Percentiles rank a stretch among this genome's conserved stretches.
phyloP scores from a whole-genome alignment of 2,329 filamentous ascomycete genomes.

The Aspergillus pseudonomiae region DNA sequence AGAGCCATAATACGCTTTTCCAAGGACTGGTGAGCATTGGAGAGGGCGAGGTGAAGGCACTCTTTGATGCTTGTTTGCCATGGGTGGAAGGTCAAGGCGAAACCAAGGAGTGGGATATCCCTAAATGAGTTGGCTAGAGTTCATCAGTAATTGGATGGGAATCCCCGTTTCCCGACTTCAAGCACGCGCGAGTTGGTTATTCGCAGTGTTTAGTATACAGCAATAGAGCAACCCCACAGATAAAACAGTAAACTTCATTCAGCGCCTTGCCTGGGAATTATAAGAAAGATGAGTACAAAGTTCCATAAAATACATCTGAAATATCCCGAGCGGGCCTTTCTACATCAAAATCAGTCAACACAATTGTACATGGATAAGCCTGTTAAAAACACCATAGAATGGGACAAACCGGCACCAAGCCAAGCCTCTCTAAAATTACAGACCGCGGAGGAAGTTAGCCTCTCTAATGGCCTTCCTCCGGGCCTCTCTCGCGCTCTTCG shows the following conservation, averaged over 20 bases:
- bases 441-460: slow-evolving; percentile 51
- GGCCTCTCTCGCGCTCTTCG: slow-evolving; percentile 47
- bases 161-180: background rate
- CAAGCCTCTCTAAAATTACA: slow-evolving; percentile 34
- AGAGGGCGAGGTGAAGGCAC: slow-evolving; percentile 30
- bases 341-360: slow-evolving; percentile 12
- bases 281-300: slow-evolving; percentile 30
- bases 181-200: slow-evolving; percentile 2
- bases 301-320: slow-evolving; percentile 38
- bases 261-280: slow-evolving; percentile 19
- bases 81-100: slow-evolving; percentile 39
- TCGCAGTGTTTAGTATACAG: slow-evolving; percentile 4
- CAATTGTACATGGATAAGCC: slow-evolving; percentile 19
- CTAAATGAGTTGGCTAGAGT: background rate
- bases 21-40: slow-evolving; percentile 28
- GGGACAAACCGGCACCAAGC: background rate
- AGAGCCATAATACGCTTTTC: slow-evolving; percentile 26
- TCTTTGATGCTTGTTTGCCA: slow-evolving; percentile 35
- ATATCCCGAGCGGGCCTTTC: slow-evolving; percentile 11
- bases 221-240: background rate
- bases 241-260: slow-evolving; percentile 12
- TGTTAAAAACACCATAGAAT: slow-evolving; percentile 11
- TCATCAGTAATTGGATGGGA: background rate
- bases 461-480: slow-evolving; percentile 51
- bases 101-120: slow-evolving; percentile 36